Conservation (phyloP, 1,139 yeast genomes). For the Pichia sp. region DNA sequence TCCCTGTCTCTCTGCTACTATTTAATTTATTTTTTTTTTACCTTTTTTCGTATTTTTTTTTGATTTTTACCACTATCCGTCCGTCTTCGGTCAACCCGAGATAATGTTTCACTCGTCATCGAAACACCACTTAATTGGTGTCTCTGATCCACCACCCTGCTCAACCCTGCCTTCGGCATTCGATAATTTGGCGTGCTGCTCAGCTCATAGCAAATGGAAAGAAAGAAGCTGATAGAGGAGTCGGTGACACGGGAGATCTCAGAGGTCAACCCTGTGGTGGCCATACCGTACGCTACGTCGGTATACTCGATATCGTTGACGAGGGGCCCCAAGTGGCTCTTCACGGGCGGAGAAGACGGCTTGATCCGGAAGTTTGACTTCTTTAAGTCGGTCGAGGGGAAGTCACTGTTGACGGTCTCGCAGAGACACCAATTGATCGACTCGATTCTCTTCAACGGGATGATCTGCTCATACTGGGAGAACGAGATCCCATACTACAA, state of each 20-base stretch:
- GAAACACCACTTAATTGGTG: too few relatives aligned
- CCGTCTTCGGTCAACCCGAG: neutral
- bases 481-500: conserved; percentile 77
- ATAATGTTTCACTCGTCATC: neutral
- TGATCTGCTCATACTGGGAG: conserved; percentile 85
- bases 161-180: too few relatives aligned
- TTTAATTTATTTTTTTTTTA: neutral
- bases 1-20: neutral
- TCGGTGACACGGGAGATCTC: conserved; percentile 1
- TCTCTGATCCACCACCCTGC: too few relatives aligned
- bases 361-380: conserved; percentile 86
- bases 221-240: conserved; percentile 1
- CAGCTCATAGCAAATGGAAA: neutral
- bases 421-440: conserved; percentile 89
- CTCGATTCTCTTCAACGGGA: conserved; percentile 79
- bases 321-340: conserved; percentile 79
- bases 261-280: conserved; percentile 50
- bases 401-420: conserved; percentile 81
- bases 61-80: neutral
- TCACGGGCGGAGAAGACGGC: conserved; percentile 97
- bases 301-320: conserved; percentile 77
- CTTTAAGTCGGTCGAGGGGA: conserved; percentile 82
- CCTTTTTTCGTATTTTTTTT: neutral
- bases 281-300: conserved; percentile 64
- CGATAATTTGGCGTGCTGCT: too few relatives aligned